phyloP scores from a whole-genome alignment of 192 early-diverging fungal species.

The Helicostylum pulchrum region DNA sequence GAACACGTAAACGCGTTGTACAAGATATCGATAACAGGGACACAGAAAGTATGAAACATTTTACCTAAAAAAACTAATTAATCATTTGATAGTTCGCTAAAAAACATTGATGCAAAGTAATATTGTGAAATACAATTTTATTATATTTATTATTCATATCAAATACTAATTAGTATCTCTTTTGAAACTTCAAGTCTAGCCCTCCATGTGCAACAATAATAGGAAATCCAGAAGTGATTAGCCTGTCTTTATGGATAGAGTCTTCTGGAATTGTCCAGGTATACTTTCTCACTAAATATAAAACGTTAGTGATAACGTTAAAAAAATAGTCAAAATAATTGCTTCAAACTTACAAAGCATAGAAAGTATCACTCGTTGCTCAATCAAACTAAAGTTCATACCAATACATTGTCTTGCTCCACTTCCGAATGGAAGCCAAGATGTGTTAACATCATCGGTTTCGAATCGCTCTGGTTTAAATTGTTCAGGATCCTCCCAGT shows the following conservation, averaged over 20 bases:
- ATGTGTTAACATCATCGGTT: background rate
- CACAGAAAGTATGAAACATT: no score
- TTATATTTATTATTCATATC: no score
- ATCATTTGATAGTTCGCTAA: no score
- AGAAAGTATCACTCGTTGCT: slow-evolving; percentile 53
- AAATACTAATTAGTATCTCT: background rate
- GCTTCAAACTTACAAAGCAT: slow-evolving; percentile 34
- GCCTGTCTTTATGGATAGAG: background rate
- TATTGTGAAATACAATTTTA: no score
- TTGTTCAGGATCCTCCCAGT: background rate
- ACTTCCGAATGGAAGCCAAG: slow-evolving; percentile 57
- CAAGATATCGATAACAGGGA: no score
- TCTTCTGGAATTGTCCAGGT: background rate
- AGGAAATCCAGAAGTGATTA: background rate
- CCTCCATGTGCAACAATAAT: background rate
- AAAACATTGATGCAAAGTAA: no score
- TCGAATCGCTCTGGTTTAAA: background rate
- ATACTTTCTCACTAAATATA: slow-evolving; percentile 4
- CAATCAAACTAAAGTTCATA: slow-evolving; percentile 57
- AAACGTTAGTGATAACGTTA: background rate
- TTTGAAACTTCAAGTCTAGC: background rate
- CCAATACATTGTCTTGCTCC: slow-evolving; percentile 59
- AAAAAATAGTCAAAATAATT: background rate
- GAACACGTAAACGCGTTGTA: no score
- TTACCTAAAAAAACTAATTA: no score